Percentiles rank a stretch among this genome's conserved stretches.
Conservation (phyloP, 208 protist genomes). For the Perkinsela sp. region DNA sequence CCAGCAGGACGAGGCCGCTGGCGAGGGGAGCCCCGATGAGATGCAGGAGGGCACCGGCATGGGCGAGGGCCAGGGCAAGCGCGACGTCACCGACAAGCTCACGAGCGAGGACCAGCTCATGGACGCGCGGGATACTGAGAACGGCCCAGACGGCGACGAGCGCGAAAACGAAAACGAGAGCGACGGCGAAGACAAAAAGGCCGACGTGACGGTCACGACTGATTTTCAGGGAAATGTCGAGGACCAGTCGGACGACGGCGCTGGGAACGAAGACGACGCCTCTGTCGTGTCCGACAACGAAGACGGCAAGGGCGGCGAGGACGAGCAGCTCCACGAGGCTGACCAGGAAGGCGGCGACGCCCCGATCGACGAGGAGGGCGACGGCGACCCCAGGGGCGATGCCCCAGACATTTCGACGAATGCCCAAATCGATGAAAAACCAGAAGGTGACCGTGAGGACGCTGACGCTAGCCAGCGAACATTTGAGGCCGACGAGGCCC, state of each 20-base stretch:
- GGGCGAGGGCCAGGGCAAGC: constrained; percentile 90
- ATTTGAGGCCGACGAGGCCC: constrained; percentile 15
- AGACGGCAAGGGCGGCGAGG: constrained; percentile 43
- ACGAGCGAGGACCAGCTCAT: constrained; percentile 83
- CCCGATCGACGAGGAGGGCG: constrained; percentile 9
- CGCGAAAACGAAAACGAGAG: constrained; percentile 9
- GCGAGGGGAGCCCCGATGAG: constrained; percentile 20
- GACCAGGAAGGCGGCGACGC: constrained; percentile 19
- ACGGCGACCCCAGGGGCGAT: constrained; percentile 8
- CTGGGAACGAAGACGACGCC: constrained; percentile 36
- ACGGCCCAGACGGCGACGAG: constrained; percentile 42
- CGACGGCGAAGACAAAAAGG: constrained; percentile 17
- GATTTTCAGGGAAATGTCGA: constrained; percentile 33
- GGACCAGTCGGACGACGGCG: constrained; percentile 31
- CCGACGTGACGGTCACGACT: constrained; percentile 53
- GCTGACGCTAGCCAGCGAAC: constrained; percentile 2
- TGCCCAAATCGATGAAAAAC: constrained; percentile 5
- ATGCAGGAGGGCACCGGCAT: constrained; percentile 81
- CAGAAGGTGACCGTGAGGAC: background rate
- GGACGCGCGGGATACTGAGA: constrained; percentile 64
- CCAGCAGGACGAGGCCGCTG: constrained; percentile 16
- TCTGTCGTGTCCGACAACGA: constrained; percentile 13
- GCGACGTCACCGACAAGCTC: constrained; percentile 90
- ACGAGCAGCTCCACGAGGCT: constrained; percentile 34
- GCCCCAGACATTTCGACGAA: constrained; percentile 5